Evolutionary conservation across 495 filamentous ascomycete genomes (phyloP), one percentile per base, ranked within the genome.

Genomic region (Cercophora scortea): DNA sequence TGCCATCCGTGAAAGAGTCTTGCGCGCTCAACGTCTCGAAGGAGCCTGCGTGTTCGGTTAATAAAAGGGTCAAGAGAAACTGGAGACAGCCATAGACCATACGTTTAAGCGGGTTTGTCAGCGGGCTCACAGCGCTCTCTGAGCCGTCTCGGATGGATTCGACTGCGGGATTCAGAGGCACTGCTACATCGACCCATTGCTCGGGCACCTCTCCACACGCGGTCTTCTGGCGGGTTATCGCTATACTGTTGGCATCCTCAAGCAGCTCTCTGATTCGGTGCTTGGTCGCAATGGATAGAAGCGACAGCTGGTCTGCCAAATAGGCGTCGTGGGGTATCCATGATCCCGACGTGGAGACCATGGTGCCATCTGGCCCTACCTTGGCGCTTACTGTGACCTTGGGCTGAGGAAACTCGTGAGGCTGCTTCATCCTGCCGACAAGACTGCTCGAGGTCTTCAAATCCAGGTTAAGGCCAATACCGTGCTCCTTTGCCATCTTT

Each of bases 221-320:
- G 12, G 51, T 52, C 13, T 47, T 58, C 43, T 58, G 51, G 11
- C 56, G 56, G 5, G 18, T 32, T 5, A 16, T 39, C 3, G 56
- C 56, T 16, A 58, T 43, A 9, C 32, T 45, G 36, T 42, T 41
- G 4, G 51, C 47, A 3, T 58, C 56, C 44, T 58, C 56, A 6
- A 58, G 42, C 42, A 58, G 15, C 18, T 54, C 51, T 33, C 51
- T 42, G 8, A 53, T 11, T 13, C 56, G 34, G n/a, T 51, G 42
- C 36, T 51, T 54, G 11, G 47, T 48, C 13, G 48, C 48, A 33
- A 50, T 42, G 10, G 48, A 50, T 12, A 50, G 16, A 19, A 50
- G 72, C 25, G 85, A 80, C 16, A 94, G 58, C 45, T 95, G 82
- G 47, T 95, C 88, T 12, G 83, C 82, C 34, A 93, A 65, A 35